Evolutionary conservation across 2,329 filamentous ascomycete genomes (phyloP), one percentile per base, ranked within the genome.

Genomic region (Claviceps monticola): DNA sequence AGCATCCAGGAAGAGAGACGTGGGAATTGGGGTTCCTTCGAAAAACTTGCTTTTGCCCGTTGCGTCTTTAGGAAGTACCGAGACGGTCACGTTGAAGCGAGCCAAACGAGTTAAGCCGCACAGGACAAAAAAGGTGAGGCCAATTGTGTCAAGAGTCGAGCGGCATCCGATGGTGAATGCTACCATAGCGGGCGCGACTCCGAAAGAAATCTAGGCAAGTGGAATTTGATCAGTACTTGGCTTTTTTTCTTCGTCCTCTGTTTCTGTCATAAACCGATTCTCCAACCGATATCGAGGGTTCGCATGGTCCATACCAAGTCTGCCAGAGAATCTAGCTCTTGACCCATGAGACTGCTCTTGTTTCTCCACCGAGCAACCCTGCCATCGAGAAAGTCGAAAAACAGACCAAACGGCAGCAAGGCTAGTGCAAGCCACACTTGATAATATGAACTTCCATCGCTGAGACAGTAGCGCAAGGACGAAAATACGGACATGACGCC

Each of bases 351-450:
- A 61, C 87, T 94, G 62, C 88, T 93, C 83, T 96, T 98, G 71
- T 88, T 85, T 66, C 93, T 82, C 93, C 93, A 97, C 58, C 93
- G 78, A 56, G 93, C 93, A 52, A 98, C 90, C 66, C 90, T 93
- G 64, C 93, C 93, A 68, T 98, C 93, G 77, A 97, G 88, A 65
- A 95, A 94, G 69, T 98, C 93, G 68, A 97, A 97, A 74, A 97
- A 96, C 13, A 97, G 74, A 5, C 89, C 90, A 54, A 96, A 87
- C 0, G 91, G 91, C 68, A 97, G 86, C 68, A 96, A 88, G 4
- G 74, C 80, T 48, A 98, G 80, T 2, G 93, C 90, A 37, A 83
- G 71, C 79, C 87, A 97, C 51, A 96, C 72, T 60, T 88, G 84
- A 50, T 73, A 74, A 59, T 80, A 74, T 51, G 84, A 72, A 54